Evolutionary conservation across 495 filamentous ascomycete species (phyloP), one percentile per base, ranked within the genome.

Genomic region (Aspergillus sclerotioniger): DNA sequence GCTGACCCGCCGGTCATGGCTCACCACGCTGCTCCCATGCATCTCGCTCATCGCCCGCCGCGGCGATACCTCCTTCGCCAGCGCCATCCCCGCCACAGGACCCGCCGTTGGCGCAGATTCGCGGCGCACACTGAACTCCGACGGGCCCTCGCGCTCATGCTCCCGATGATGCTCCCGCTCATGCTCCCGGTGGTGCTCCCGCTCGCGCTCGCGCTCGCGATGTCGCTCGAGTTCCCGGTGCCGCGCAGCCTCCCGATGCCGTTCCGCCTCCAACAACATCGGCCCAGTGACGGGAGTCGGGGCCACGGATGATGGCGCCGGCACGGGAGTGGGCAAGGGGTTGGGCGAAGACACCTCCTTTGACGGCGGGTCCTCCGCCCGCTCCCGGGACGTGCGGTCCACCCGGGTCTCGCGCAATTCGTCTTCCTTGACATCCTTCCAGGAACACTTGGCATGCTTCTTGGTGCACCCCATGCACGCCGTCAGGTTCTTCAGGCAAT

Each of bases 381-480:
- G 61, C 39, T 67, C 67, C 31, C 62, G 63, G 5, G 56, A 29
- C 28, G 35, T 47, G 57, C 56, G 32, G 20, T 50, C 51, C 33
- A 62, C 48, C 28, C 62, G 71, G 28, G 66, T 58, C 15, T 77
- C 74, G 9, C 59, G 70, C 8, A 91, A 60, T 65, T 94, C 91
- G 0, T 85, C 83, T 47, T 90, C 84, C 37, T 82, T 86, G 48
- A 92, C 81, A 54, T 87, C 84, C 58, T 84, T 86, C 90, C 90
- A 96, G 20, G 81, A 84, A 68, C 91, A 96, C 59, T 89, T 91
- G 13, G 89, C 88, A 65, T 94, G 90, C 71, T 93, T 92, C 70
- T 88, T 90, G 2, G 91, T 94, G 71, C 91, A 96, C 35, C 89
- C 90, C 70, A 88, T 81, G 68, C 91, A 96, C 20, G 90, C 89